Conservation (phyloP, 768 basidiomycete genomes). For the Russula emetica region DNA sequence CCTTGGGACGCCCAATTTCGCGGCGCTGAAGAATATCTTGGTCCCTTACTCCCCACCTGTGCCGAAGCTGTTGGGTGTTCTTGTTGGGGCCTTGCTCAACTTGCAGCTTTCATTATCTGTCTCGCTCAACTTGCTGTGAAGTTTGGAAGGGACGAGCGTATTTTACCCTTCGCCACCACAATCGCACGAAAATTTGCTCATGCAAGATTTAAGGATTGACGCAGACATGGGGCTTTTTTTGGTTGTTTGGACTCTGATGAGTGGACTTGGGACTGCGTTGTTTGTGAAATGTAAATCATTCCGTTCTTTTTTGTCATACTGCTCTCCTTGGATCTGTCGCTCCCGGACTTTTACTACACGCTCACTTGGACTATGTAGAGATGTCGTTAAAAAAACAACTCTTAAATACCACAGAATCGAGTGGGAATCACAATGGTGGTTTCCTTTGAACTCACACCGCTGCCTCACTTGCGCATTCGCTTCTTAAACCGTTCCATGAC, state of each 20-base stretch:
- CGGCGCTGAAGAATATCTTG: conserved; percentile 33
- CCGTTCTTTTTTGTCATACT: background rate
- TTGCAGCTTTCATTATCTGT: background rate
- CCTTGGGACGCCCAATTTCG: conserved; percentile 36
- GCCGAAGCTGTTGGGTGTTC: background rate
- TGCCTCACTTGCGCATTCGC: conserved; percentile 69
- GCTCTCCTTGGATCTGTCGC: background rate
- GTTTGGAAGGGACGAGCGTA: background rate
- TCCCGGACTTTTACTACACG: background rate
- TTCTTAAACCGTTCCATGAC: conserved; percentile 99
- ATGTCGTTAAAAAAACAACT: background rate
- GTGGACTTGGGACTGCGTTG: background rate
- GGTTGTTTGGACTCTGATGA: background rate
- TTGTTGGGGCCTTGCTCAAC: background rate
- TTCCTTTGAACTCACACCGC: background rate
- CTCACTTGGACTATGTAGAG: background rate
- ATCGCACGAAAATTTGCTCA: background rate
- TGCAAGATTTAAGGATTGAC: background rate
- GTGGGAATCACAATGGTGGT: background rate
- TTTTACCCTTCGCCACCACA: background rate
- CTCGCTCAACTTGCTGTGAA: conserved; percentile 4
- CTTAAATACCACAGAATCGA: background rate
- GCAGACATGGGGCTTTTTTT: background rate
- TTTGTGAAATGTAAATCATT: background rate
- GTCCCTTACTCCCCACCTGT: background rate